Percentiles rank a stretch among this genome's conserved stretches.
phyloP scores from a whole-genome alignment of 1,284 basidiomycete genomes.

The Kwoniella shivajii region DNA sequence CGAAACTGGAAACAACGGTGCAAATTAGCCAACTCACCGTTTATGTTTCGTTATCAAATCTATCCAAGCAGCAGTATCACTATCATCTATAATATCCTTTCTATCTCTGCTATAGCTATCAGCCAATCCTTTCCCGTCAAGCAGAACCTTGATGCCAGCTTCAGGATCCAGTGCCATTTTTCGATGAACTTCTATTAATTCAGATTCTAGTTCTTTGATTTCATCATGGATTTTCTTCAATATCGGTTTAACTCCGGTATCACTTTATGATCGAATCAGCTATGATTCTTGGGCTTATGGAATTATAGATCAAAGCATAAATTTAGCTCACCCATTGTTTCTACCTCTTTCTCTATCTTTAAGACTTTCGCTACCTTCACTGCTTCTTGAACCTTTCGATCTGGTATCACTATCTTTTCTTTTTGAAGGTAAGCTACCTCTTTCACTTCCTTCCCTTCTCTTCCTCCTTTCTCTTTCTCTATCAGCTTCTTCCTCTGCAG shows the following conservation, averaged over 20 bases:
- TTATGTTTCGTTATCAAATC: slow-evolving; percentile 53
- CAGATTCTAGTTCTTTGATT: slow-evolving; percentile 50
- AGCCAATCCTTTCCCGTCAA: slow-evolving; percentile 22
- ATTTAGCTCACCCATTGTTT: slow-evolving; percentile 47
- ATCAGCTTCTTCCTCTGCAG: slow-evolving; percentile 51
- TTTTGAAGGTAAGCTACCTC: slow-evolving; percentile 23
- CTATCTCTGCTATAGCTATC: slow-evolving; percentile 21
- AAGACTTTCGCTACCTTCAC: slow-evolving; percentile 55
- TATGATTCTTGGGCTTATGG: not conserved
- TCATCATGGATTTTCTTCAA: slow-evolving; percentile 52
- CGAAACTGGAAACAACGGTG: too few species aligned
- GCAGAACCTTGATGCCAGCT: slow-evolving; percentile 36
- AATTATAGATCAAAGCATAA: not conserved
- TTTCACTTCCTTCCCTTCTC: slow-evolving; percentile 52
- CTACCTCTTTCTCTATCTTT: slow-evolving; percentile 52
- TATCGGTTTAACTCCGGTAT: slow-evolving; percentile 53
- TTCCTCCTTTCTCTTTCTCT: slow-evolving; percentile 48
- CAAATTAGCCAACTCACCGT: slow-evolving; percentile 36
- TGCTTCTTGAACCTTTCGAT: slow-evolving; percentile 49
- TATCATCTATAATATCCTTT: slow-evolving; percentile 26
- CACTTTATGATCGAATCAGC: slow-evolving; percentile 29
- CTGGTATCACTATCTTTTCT: slow-evolving; percentile 39
- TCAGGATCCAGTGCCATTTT: slow-evolving; percentile 51
- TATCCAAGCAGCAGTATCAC: slow-evolving; percentile 43
- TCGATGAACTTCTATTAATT: slow-evolving; percentile 53